Percentiles rank a stretch among this genome's conserved stretches.
These are phyloP conservation scores for Austropuccinia psidii DNA, from an alignment of 1,284 basidiomycete genomes.

Conservation along the genomic window DNA sequence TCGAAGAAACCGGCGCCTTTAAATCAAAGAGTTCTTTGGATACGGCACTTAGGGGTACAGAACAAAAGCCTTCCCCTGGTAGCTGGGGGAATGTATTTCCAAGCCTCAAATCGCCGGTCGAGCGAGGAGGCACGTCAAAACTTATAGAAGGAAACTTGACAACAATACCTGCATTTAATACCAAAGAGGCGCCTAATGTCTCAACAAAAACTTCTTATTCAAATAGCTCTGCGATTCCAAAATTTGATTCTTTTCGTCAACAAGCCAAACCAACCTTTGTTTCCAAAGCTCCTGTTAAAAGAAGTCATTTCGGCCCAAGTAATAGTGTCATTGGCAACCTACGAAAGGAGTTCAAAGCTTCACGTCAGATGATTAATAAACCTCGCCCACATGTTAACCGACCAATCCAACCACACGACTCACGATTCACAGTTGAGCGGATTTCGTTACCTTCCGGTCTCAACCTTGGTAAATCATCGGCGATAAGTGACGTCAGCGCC, in stretches of 20 bases:
- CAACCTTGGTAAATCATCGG: slow-evolving; percentile 17
- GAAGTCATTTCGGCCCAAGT: background rate
- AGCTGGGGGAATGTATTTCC: slow-evolving; percentile 20
- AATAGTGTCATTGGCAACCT: slow-evolving; percentile 14
- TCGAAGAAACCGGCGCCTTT: slow-evolving; percentile 13
- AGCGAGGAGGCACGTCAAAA: no score
- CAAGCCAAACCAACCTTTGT: background rate
- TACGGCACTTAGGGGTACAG: background rate
- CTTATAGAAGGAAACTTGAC: no score
- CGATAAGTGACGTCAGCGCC: background rate
- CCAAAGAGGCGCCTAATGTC: background rate
- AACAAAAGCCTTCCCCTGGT: background rate
- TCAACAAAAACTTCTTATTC: background rate
- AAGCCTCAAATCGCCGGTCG: background rate
- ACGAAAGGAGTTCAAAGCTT: slow-evolving; percentile 30
- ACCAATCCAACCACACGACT: background rate
- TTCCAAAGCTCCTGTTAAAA: slow-evolving; percentile 5
- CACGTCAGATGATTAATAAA: background rate
- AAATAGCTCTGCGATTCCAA: slow-evolving; percentile 4
- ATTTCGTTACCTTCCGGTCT: no score
- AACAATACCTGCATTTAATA: no score
- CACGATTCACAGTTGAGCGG: background rate
- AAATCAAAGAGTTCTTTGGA: slow-evolving; percentile 19
- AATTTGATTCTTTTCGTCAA: background rate
- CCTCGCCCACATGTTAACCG: slow-evolving; percentile 12